Evolutionary conservation across 768 basidiomycete genomes (phyloP).

Genomic region (Russula vinacea): DNA sequence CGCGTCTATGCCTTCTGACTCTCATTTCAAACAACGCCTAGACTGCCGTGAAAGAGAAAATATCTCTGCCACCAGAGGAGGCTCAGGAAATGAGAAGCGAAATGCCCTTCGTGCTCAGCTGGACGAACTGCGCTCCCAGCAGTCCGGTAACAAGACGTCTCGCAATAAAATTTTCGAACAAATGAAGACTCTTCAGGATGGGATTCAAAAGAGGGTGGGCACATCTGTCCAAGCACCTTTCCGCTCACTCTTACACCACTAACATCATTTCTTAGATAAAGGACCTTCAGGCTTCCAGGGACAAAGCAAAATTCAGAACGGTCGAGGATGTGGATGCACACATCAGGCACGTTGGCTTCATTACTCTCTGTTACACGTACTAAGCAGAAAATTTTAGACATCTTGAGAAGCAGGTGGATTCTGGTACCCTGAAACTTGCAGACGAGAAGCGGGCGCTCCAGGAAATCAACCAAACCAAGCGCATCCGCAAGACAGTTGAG

Average conservation of each 20-base stretch:
- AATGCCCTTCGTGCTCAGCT: constrained; percentile 74
- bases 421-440: constrained; percentile 84
- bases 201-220: constrained; percentile 74
- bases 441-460: constrained; percentile 95
- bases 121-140: constrained; percentile 71
- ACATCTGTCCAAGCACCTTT: background rate
- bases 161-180: constrained; percentile 73
- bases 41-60: constrained; percentile 73
- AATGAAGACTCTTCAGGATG: constrained; percentile 74
- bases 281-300: constrained; percentile 76
- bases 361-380: constrained; percentile 20
- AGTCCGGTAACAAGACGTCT: constrained; percentile 70
- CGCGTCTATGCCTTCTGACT: background rate
- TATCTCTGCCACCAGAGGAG: constrained; percentile 57
- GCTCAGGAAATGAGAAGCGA: constrained; percentile 67
- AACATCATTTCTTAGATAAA: constrained; percentile 55
- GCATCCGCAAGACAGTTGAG: constrained; percentile 73
- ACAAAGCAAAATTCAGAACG: constrained; percentile 75
- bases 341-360: constrained; percentile 60
- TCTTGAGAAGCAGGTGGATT: constrained; percentile 88
- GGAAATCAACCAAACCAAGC: constrained; percentile 75
- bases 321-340: constrained; percentile 84
- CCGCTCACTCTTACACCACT: constrained; percentile 9
- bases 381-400: constrained; percentile 46
- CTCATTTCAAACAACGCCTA: constrained; percentile 38